These are phyloP conservation scores for Gillenia trifoliata DNA, from an alignment of 306 rosid genomes.

Conservation along the genomic window DNA sequence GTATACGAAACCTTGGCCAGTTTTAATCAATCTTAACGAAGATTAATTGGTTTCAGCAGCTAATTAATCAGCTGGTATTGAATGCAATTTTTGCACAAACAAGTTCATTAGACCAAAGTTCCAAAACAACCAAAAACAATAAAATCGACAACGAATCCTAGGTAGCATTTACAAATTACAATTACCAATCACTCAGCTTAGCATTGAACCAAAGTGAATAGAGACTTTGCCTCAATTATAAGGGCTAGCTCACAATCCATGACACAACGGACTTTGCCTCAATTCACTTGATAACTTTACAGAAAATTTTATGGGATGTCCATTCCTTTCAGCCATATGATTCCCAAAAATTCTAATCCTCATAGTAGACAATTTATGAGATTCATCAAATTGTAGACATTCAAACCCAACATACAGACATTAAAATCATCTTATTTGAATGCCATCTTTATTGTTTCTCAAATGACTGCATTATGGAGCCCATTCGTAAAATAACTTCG, in stretches of 20 bases:
- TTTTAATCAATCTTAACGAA: background rate
- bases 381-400: background rate
- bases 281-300: conserved; percentile 2
- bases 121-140: background rate
- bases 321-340: background rate
- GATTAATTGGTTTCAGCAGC: background rate
- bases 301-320: background rate
- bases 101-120: background rate
- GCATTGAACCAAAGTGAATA: background rate
- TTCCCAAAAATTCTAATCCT: background rate
- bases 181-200: background rate
- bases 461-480: background rate
- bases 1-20: background rate
- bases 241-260: conserved; percentile 5
- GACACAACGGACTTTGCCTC: too few species aligned
- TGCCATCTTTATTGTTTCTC: background rate
- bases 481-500: background rate
- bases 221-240: background rate
- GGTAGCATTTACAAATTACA: conserved; percentile 1
- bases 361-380: background rate
- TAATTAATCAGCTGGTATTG: background rate
- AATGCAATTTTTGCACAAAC: background rate
- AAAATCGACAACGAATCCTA: background rate
- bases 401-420: too few species aligned
- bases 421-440: background rate